Base-by-base conservation (phyloP, 768 basidiomycete species). In the Daedalea quercina region DNA sequence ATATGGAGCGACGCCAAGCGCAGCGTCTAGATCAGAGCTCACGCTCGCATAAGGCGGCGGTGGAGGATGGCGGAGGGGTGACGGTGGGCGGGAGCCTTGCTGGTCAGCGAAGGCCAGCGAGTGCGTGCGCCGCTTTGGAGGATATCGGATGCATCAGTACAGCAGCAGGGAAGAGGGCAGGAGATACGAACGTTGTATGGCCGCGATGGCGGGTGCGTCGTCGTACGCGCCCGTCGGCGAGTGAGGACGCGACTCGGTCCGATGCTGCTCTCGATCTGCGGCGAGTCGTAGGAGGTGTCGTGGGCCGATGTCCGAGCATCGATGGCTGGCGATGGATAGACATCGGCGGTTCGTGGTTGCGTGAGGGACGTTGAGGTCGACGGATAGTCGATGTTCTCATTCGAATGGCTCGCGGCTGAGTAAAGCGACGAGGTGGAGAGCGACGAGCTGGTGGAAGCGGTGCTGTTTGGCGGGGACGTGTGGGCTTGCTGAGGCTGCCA, bases 181-280 rank as follows among this genome's bases (percentile, higher is more conserved):
- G 41, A 19, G 31, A 22, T 15, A 51, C 50, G 9, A 35, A 51
- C 50, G 25, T 51, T 20, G 31, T 51, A 51, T 9, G 50, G 8
- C 41, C 20, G 41, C 3, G 22, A n/a, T 17, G 37, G n/a, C 40
- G 41, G n/a, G 11, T 51, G 37, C 3, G 50, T 17, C 9, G 24
- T 35, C 7, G 22, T 35, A 25, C 50, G 50, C 41, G 50, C 50
- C 12, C 61, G 58, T 25, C 61, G 58, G 40, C 80, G 75, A 37
- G 74, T 74, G 28, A 69, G 54, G 47, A 70, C 67, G 54, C 81
- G 77, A 55, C 69, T 67, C 44, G 81, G 80, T 0, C 80, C 81
- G 55, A 79, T 74, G 67, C 72, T 79, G 26, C 77, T 68, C 12
- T 76, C 69, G 35, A 79, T 67, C 66, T 79, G 79, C 2, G 66